Evolutionary conservation across 106 monocot species (phyloP), one percentile per base, ranked within the genome.

Genomic region (Apostasia ramifera): DNA sequence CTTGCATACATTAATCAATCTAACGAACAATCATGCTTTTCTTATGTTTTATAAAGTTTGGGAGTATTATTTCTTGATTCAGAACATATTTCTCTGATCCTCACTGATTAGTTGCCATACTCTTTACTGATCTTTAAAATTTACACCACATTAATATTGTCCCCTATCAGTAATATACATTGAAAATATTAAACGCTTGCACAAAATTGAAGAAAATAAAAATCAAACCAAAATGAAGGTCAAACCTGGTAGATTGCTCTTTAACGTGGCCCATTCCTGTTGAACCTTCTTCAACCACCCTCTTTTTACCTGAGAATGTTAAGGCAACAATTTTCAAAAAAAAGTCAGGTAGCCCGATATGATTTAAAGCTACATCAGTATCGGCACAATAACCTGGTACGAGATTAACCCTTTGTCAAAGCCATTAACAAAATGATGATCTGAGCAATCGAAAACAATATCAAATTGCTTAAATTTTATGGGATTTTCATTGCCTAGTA

Each of bases 221-320:
- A 2, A 51, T 44, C 11, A 47, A 50, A 38, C 2, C 4, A 66
- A 56, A 65, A 76, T 45, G 13, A 65, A 59, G 58, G 69, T 26
- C 10, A 62, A 68, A 94, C 93, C 93, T 79, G 93, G 93, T 54
- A 94, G 76, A 76, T 85, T 77, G 66, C 81, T 80, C 67, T 76
- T 76, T 46, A 94, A 41, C 38, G 90, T 84, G 70, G 53, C 76
- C 93, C 93, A 94, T 76, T 94, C 93, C 65, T 87, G 77, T 37
- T 90, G 86, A 52, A 94, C 59, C 63, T 79, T 94, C 75, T 83
- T 94, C 72, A 85, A 61, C 90, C 90, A 94, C 64, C 73, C 70
- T 74, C 78, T 87, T 70, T 68, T 74, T 15, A 78, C 76, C 90
- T 94, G 78, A 63, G 50, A 26, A 73, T 14, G 51, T 43, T 3